Evolutionary conservation across 139 green algal genomes (phyloP).

Genomic region (Marvania coccoides): DNA sequence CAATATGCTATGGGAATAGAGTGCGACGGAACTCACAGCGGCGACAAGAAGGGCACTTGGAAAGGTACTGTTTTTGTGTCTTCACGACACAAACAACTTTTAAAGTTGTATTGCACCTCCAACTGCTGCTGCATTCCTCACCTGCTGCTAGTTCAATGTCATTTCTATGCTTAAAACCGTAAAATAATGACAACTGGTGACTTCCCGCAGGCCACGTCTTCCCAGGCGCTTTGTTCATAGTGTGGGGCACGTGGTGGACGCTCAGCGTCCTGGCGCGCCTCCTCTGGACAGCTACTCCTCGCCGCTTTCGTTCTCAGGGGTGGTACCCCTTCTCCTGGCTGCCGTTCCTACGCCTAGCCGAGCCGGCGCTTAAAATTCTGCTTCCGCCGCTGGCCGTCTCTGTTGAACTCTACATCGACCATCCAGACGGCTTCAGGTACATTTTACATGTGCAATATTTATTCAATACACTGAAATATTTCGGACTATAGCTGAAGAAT

Average conservation of each 20-base stretch:
- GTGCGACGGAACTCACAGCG: neutral
- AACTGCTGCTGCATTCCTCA: neutral
- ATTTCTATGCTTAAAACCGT: neutral
- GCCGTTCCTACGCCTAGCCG: neutral
- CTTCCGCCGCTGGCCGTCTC: constrained; percentile 4
- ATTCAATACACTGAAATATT: no score
- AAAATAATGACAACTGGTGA: no score
- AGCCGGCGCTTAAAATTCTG: constrained; percentile 18
- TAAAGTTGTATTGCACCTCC: neutral
- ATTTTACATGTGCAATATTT: no score
- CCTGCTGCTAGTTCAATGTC: neutral
- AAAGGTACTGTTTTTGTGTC: no score
- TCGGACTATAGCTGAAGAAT: no score
- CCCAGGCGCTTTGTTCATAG: constrained; percentile 7
- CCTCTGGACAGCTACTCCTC: neutral
- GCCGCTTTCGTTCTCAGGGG: neutral
- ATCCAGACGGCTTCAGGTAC: constrained; percentile 2
- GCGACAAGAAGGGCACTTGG: neutral
- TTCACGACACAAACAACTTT: no score
- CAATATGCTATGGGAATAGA: neutral
- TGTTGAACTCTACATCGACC: constrained; percentile 25
- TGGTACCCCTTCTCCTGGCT: constrained; percentile 9
- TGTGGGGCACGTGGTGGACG: constrained; percentile 22
- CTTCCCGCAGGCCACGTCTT: constrained; percentile 21
- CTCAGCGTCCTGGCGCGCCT: neutral